Conservation (phyloP, 768 basidiomycete genomes). For the Boletus pseudopeckii region DNA sequence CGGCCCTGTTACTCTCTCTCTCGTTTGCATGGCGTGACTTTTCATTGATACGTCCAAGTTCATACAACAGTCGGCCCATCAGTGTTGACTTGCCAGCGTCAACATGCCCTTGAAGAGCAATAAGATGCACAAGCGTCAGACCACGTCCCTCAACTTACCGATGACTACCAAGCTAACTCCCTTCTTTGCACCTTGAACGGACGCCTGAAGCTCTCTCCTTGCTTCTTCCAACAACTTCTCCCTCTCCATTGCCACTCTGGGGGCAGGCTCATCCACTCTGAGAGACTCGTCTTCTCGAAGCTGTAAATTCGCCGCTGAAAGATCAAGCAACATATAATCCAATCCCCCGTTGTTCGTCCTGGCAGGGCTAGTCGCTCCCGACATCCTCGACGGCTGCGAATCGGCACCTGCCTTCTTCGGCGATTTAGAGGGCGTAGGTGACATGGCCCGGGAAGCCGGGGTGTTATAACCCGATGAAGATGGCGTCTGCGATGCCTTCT, state of each 20-base stretch:
- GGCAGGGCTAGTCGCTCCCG: slow-evolving; percentile 43
- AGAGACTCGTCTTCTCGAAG: slow-evolving; percentile 40
- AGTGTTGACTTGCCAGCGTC: slow-evolving; percentile 98
- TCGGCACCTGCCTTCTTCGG: slow-evolving; percentile 38
- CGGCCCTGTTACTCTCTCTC: slow-evolving; percentile 81
- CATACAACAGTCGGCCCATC: slow-evolving; percentile 93
- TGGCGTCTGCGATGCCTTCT: slow-evolving; percentile 34
- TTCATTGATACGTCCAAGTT: slow-evolving; percentile 84
- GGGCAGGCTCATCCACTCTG: slow-evolving; percentile 46
- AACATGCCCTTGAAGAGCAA: slow-evolving; percentile 72
- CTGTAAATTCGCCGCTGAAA: slow-evolving; percentile 68
- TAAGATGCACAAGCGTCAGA: slow-evolving; percentile 8
- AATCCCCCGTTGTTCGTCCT: slow-evolving; percentile 30
- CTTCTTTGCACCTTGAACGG: slow-evolving; percentile 55
- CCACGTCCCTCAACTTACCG: slow-evolving; percentile 46
- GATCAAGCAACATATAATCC: slow-evolving; percentile 66
- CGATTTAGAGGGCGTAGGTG: slow-evolving; percentile 41
- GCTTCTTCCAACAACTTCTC: slow-evolving; percentile 88
- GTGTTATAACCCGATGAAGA: slow-evolving; percentile 37
- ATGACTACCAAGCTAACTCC: slow-evolving; percentile 87
- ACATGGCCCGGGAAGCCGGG: slow-evolving; percentile 44
- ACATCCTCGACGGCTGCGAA: slow-evolving; percentile 32
- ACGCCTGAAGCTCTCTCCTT: slow-evolving; percentile 44
- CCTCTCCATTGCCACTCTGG: slow-evolving; percentile 63
- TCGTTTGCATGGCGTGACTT: slow-evolving; percentile 83